Evolutionary conservation across 2,329 filamentous ascomycete genomes (phyloP).

Genomic region (Aureobasidium sp.): DNA sequence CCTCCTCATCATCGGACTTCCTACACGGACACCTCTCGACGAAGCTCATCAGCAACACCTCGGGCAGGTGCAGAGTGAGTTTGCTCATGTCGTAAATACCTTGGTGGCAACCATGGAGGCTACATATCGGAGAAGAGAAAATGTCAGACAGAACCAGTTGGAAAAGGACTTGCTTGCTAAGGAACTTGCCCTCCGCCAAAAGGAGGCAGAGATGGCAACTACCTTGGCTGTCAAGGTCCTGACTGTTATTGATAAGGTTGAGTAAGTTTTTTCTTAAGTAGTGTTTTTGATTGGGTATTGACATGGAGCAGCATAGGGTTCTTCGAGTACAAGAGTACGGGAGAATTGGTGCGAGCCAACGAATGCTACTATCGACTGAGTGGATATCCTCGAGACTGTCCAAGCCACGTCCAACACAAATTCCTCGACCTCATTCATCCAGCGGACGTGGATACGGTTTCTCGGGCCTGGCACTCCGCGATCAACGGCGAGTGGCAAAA

Average conservation of each 20-base stretch:
- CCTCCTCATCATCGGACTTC: constrained; percentile 14
- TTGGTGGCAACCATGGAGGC: not conserved
- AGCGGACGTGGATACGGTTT: not conserved
- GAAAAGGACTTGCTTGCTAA: constrained; percentile 8
- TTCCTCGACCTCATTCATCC: constrained; percentile 3
- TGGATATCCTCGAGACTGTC: constrained; percentile 1
- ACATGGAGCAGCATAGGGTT: not conserved
- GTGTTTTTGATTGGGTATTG: not conserved
- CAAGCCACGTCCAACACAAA: not conserved
- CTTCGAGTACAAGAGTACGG: constrained; percentile 1
- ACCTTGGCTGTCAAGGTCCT: not conserved
- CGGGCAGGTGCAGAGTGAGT: constrained; percentile 7
- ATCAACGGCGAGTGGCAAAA: not conserved
- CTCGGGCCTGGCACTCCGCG: not conserved
- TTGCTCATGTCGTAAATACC: constrained; percentile 15
- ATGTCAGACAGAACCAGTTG: not conserved
- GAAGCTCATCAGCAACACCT: constrained; percentile 10
- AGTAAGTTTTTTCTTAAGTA: not conserved
- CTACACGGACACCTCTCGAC: constrained; percentile 6
- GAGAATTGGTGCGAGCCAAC: constrained; percentile 1
- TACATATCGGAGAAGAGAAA: not conserved
- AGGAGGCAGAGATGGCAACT: constrained; percentile 15
- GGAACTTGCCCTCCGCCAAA: not conserved
- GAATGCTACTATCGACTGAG: constrained; percentile 6
- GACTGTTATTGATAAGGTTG: not conserved